Conservation (phyloP, 2,329 filamentous ascomycete species). For the Aspergillus costaricaensis region DNA sequence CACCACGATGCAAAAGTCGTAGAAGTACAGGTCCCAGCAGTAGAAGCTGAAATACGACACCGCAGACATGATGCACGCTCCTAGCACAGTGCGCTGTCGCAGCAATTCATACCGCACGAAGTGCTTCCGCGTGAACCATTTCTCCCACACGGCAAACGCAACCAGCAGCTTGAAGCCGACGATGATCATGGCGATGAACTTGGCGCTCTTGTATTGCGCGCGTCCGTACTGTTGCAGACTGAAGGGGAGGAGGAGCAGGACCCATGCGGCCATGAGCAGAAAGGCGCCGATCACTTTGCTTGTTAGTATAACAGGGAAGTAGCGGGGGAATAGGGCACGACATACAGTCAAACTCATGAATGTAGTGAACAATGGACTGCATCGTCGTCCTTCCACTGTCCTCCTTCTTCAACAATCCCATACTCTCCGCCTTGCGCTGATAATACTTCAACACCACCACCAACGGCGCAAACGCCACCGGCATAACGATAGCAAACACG, state of each 20-base stretch:
- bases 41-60: conserved; percentile 53
- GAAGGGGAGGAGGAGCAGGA: conserved; percentile 67
- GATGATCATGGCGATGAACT: conserved; percentile 54
- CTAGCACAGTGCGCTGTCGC: conserved; percentile 52
- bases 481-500: conserved; percentile 62
- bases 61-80: conserved; percentile 53
- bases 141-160: conserved; percentile 59
- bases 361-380: conserved; percentile 56
- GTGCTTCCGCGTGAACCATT: conserved; percentile 51
- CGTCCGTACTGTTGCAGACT: conserved; percentile 49
- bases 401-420: conserved; percentile 52
- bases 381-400: conserved; percentile 49
- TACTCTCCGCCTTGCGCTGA: conserved; percentile 58
- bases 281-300: conserved; percentile 27
- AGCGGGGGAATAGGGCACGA: conserved; percentile 50
- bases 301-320: background rate
- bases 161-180: conserved; percentile 57
- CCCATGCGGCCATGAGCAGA: conserved; percentile 57
- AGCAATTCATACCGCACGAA: conserved; percentile 60
- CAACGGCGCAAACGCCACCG: conserved; percentile 58
- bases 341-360: conserved; percentile 63
- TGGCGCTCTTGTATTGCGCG: conserved; percentile 45
- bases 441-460: conserved; percentile 59
- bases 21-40: conserved; percentile 58
- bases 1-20: conserved; percentile 57